phyloP scores from a whole-genome alignment of 164 flowering plant genomes.

The Houttuynia cordata region DNA sequence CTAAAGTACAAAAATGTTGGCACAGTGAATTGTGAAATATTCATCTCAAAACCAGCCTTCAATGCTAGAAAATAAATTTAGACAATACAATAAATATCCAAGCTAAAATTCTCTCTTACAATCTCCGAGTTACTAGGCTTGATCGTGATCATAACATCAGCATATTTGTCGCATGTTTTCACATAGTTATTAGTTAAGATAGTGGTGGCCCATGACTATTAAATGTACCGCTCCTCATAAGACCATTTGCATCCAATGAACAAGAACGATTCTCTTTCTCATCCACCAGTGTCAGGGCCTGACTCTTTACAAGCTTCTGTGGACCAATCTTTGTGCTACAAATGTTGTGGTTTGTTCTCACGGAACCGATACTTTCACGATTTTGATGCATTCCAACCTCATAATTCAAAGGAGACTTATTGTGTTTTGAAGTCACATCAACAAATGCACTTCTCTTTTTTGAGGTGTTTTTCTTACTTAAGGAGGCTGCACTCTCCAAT shows the following conservation, averaged over 20 bases:
- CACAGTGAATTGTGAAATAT: neutral
- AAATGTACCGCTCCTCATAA: conserved; percentile 21
- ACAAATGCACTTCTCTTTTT: conserved; percentile 31
- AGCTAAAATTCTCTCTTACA: conserved; percentile 10
- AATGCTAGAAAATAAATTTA: neutral
- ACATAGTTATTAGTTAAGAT: conserved; percentile 2
- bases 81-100: neutral
- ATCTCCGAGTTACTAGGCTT: conserved; percentile 13
- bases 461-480: conserved; percentile 11
- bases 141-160: conserved; percentile 11
- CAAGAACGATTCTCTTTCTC: conserved; percentile 35
- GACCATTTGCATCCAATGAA: conserved; percentile 23
- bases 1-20: too few species aligned
- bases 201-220: conserved; percentile 10
- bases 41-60: neutral
- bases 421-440: conserved; percentile 23
- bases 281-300: conserved; percentile 15
- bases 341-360: conserved; percentile 19
- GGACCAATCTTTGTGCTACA: conserved; percentile 14
- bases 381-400: conserved; percentile 18
- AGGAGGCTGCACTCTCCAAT: conserved; percentile 16
- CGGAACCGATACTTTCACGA: conserved; percentile 35
- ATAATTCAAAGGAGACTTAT: conserved; percentile 20
- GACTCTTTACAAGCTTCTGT: conserved; percentile 18
- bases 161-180: conserved; percentile 3